These are phyloP conservation scores for Mycocentrospora acerina DNA, from an alignment of 2,329 filamentous ascomycete species.

Conservation along the genomic window DNA sequence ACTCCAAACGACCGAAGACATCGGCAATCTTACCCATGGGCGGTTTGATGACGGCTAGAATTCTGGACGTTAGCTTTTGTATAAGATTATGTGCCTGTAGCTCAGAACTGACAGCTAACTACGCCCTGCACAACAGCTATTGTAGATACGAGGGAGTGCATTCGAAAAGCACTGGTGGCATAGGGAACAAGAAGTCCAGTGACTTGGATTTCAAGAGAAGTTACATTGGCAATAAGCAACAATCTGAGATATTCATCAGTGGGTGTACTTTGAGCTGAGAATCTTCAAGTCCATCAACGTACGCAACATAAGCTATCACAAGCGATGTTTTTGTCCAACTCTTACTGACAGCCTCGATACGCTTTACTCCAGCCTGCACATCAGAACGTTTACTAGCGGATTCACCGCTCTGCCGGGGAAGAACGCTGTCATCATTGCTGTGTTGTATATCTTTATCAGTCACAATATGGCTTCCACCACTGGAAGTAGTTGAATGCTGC, in stretches of 20 bases:
- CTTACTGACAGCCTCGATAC: constrained; percentile 51
- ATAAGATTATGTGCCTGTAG: too few species aligned
- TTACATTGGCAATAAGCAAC: constrained; percentile 64
- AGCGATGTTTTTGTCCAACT: constrained; percentile 52
- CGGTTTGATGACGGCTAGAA: constrained; percentile 59
- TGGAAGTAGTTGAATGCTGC: too few species aligned
- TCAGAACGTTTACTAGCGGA: too few species aligned
- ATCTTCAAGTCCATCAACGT: constrained; percentile 4
- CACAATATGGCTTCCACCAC: too few species aligned
- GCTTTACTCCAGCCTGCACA: constrained; percentile 54
- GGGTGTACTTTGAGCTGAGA: too few species aligned
- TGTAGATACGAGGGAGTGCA: constrained; percentile 66
- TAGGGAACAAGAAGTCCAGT: constrained; percentile 63
- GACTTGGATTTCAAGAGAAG: constrained; percentile 67
- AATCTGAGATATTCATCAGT: constrained; percentile 25
- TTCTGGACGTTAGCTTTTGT: too few species aligned
- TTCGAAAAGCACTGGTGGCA: constrained; percentile 63
- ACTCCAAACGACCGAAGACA: constrained; percentile 63
- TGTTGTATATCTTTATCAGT: too few species aligned
- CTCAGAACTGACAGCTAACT: constrained; percentile 48
- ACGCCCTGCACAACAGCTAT: constrained; percentile 65
- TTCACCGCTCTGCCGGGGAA: too few species aligned
- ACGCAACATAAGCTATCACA: constrained; percentile 50
- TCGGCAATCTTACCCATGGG: constrained; percentile 64
- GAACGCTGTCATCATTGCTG: too few species aligned